Conservation (phyloP, 495 filamentous ascomycete genomes). For the Tuber melanosporum region DNA sequence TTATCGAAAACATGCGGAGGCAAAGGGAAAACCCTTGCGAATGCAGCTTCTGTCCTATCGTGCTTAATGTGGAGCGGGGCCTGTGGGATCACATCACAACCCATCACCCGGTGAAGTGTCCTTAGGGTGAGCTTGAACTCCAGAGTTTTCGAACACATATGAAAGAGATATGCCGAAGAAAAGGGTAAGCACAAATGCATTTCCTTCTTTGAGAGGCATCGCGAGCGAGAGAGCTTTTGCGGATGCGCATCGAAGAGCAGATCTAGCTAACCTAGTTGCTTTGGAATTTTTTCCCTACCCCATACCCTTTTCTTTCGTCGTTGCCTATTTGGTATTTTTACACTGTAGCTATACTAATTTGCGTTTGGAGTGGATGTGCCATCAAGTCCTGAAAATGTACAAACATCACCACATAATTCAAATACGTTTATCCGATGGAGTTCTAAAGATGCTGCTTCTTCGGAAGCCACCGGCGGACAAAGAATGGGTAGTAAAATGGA, state of each 20-base stretch:
- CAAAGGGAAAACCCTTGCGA: conserved; percentile 1
- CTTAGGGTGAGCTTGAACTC: background rate
- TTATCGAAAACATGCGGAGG: conserved; percentile 7
- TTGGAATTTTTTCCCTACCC: background rate
- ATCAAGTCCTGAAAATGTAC: background rate
- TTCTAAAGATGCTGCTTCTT: background rate
- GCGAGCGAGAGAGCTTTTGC: background rate
- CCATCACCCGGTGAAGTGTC: background rate
- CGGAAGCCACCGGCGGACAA: background rate
- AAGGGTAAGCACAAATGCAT: background rate
- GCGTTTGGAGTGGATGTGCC: background rate
- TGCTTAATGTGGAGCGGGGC: background rate
- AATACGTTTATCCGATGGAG: background rate
- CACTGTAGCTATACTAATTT: background rate
- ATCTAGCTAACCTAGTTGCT: background rate
- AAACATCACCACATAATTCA: background rate
- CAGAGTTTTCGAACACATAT: background rate
- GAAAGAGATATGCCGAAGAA: conserved; percentile 18
- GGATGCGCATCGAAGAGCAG: background rate
- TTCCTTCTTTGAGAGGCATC: background rate
- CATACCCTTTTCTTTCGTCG: background rate
- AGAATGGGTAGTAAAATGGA: background rate
- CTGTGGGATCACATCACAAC: conserved; percentile 4
- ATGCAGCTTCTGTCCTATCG: background rate
- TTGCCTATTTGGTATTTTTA: background rate